These are phyloP conservation scores for Emmonsia crescens DNA, from an alignment of 2,329 filamentous ascomycete species.

Conservation along the genomic window DNA sequence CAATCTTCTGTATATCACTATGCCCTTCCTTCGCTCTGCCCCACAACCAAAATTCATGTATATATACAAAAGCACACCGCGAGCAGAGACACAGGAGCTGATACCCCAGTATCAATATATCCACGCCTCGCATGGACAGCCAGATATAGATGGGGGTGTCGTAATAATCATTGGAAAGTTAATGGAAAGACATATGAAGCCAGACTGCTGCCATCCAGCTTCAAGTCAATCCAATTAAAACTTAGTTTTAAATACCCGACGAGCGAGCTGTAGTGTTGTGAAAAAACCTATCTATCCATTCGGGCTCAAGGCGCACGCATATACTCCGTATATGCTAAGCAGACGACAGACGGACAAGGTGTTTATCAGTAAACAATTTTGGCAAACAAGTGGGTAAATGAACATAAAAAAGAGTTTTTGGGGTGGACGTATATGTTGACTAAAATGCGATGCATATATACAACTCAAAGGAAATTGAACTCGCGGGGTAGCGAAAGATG, in stretches of 20 bases:
- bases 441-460: not conserved
- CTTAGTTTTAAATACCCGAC: not conserved
- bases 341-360: constrained; percentile 23
- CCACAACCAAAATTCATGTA: too few species aligned
- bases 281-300: not conserved
- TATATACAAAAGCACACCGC: too few species aligned
- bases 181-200: too few species aligned
- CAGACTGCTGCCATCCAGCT: too few species aligned
- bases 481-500: not conserved
- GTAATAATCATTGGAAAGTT: too few species aligned
- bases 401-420: not conserved
- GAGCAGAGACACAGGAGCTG: too few species aligned
- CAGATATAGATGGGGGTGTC: too few species aligned
- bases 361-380: not conserved
- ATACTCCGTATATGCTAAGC: constrained; percentile 28
- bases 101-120: too few species aligned
- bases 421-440: constrained; percentile 23
- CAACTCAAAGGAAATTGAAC: not conserved
- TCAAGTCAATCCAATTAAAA: too few species aligned
- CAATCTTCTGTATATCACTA: not conserved
- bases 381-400: not conserved
- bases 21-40: too few species aligned
- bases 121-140: too few species aligned
- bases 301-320: too few species aligned
- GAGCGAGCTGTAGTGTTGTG: constrained; percentile 11